Conservation (phyloP, 1,139 yeast species). For the Saccharomycopsis hybrid region DNA sequence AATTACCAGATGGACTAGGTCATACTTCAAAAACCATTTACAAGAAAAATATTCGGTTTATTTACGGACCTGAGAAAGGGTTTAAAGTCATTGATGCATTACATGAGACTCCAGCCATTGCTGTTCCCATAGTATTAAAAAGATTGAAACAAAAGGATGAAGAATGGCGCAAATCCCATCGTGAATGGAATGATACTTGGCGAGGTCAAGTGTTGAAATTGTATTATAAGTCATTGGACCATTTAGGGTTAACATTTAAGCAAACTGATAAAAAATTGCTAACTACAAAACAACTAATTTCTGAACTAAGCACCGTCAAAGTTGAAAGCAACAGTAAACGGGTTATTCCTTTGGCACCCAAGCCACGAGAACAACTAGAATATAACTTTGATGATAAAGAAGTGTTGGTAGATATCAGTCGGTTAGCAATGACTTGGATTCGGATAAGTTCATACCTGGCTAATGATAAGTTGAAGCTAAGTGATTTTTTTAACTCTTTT, state of each 20-base stretch:
- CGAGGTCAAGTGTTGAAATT: constrained; percentile 96
- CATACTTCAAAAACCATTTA: constrained; percentile 87
- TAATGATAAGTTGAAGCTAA: constrained; percentile 74
- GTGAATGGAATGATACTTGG: constrained; percentile 99
- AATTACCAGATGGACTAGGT: constrained; percentile 91
- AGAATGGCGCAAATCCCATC: constrained; percentile 97
- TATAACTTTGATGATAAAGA: constrained; percentile 61
- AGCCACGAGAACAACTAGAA: constrained; percentile 73
- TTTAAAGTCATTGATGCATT: constrained; percentile 93
- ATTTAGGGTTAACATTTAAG: constrained; percentile 89
- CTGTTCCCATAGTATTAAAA: constrained; percentile 87
- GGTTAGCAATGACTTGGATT: constrained; percentile 64
- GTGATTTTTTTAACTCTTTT: constrained; percentile 66
- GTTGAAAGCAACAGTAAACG: constrained; percentile 64
- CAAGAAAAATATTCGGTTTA: constrained; percentile 85
- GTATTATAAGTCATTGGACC: constrained; percentile 88
- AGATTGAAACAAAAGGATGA: constrained; percentile 96
- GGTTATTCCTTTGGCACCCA: constrained; percentile 84
- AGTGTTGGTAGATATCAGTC: constrained; percentile 67
- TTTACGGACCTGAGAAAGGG: constrained; percentile 81
- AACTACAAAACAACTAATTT: constrained; percentile 82
- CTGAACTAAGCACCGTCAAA: constrained; percentile 88
- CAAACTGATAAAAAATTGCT: constrained; percentile 91
- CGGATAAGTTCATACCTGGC: constrained; percentile 69
- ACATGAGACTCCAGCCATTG: constrained; percentile 90